Evolutionary conservation across 768 basidiomycete genomes (phyloP).

Genomic region (Collybia sp.): DNA sequence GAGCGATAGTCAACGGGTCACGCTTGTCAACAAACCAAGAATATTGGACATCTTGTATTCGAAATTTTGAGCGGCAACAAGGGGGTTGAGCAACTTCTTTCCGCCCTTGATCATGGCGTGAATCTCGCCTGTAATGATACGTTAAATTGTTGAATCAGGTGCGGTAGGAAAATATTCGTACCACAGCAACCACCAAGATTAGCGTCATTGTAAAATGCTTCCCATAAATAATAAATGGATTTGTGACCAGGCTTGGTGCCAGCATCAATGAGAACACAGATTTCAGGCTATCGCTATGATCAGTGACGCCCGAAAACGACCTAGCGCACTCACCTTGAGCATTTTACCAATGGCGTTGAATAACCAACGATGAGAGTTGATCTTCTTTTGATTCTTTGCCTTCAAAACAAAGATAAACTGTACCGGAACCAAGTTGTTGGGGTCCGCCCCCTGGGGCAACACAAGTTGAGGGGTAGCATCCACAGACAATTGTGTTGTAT

Average conservation of each 20-base stretch:
- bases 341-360: conserved; percentile 91
- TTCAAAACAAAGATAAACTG: conserved; percentile 90
- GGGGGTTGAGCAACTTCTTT: conserved; percentile 84
- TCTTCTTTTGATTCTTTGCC: conserved; percentile 94
- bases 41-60: conserved; percentile 99
- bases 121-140: conserved; percentile 53
- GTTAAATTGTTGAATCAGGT: conserved; percentile 1
- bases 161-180: conserved; percentile 11
- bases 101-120: conserved; percentile 96
- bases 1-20: neutral
- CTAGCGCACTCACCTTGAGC: conserved; percentile 47
- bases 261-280: conserved; percentile 89
- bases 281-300: conserved; percentile 60
- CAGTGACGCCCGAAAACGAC: neutral
- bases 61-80: conserved; percentile 94
- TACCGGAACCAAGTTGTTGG: conserved; percentile 90
- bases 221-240: conserved; percentile 94
- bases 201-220: conserved; percentile 79
- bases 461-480: conserved; percentile 88
- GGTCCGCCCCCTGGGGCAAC: conserved; percentile 83
- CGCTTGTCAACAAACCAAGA: conserved; percentile 43
- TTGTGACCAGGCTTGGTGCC: conserved; percentile 97
- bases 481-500: conserved; percentile 94
- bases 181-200: conserved; percentile 87
- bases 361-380: conserved; percentile 93